Percentiles rank a stretch among this genome's conserved stretches.
phyloP scores from a whole-genome alignment of 495 filamentous ascomycete genomes.

The Saxophila tyrrhenica region DNA sequence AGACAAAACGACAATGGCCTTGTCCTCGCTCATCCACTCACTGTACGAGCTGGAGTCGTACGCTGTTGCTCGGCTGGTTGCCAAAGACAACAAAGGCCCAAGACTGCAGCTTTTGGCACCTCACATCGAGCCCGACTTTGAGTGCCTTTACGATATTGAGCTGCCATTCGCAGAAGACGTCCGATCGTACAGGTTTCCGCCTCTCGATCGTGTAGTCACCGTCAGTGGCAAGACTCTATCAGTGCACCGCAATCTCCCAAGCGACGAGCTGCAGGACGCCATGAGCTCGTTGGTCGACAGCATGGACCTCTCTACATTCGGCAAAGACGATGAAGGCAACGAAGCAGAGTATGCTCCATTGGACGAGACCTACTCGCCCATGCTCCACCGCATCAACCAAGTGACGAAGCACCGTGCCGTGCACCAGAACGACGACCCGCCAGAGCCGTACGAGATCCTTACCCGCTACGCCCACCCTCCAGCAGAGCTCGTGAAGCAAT shows the following conservation, averaged over 20 bases:
- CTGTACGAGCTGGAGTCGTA: constrained; percentile 78
- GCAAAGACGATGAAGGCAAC: constrained; percentile 61
- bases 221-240: constrained; percentile 74
- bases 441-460: constrained; percentile 54
- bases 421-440: constrained; percentile 56
- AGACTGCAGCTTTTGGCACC: constrained; percentile 72
- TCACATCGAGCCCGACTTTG: constrained; percentile 67
- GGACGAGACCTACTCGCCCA: constrained; percentile 80
- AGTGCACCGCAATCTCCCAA: constrained; percentile 80
- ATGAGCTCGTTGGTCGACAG: constrained; percentile 88
- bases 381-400: constrained; percentile 80
- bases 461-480: constrained; percentile 67
- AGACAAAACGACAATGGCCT: constrained; percentile 60
- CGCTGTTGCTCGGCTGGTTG: constrained; percentile 75
- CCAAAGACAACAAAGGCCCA: constrained; percentile 67
- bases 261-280: constrained; percentile 54
- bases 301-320: constrained; percentile 71
- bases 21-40: constrained; percentile 84
- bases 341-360: constrained; percentile 60
- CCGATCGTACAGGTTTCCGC: constrained; percentile 77
- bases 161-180: constrained; percentile 93
- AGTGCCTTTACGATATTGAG: constrained; percentile 82
- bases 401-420: constrained; percentile 73
- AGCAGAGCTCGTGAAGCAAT: constrained; percentile 46
- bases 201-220: constrained; percentile 77